These are phyloP conservation scores for Tulasnella sp. DNA, from an alignment of 768 basidiomycete species.

Conservation along the genomic window DNA sequence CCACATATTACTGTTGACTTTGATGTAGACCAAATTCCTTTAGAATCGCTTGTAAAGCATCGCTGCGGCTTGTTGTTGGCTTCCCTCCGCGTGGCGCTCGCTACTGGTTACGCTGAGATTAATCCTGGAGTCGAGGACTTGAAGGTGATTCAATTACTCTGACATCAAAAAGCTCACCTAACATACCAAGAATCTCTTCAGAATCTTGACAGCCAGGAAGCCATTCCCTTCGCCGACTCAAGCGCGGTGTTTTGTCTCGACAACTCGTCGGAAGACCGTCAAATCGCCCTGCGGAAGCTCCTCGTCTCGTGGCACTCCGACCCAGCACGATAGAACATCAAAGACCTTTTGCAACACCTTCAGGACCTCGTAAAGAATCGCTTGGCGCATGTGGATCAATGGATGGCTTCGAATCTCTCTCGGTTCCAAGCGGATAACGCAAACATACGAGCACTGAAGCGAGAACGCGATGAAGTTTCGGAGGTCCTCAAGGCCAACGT, in stretches of 20 bases:
- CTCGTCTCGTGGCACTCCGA: slow-evolving; percentile 18
- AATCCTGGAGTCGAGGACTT: slow-evolving; percentile 39
- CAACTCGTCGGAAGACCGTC: slow-evolving; percentile 14
- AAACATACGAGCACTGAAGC: slow-evolving; percentile 36
- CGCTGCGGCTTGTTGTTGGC: slow-evolving; percentile 24
- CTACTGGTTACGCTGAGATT: slow-evolving; percentile 37
- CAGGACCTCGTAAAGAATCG: slow-evolving; percentile 34
- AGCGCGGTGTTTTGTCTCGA: slow-evolving; percentile 29
- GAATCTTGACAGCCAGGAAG: slow-evolving; percentile 44
- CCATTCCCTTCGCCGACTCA: slow-evolving; percentile 33
- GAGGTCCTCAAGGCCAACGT: slow-evolving; percentile 39
- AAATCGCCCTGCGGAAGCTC: not conserved
- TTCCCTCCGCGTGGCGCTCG: slow-evolving; percentile 35
- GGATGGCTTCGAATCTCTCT: slow-evolving; percentile 41
- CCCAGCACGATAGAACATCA: slow-evolving; percentile 37
- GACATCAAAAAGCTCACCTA: no score
- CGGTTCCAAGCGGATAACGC: slow-evolving; percentile 39
- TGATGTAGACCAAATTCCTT: slow-evolving; percentile 27
- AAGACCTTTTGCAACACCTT: slow-evolving; percentile 32
- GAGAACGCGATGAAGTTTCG: slow-evolving; percentile 34
- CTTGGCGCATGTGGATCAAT: slow-evolving; percentile 39
- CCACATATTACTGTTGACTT: slow-evolving; percentile 31
- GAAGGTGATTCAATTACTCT: slow-evolving; percentile 42
- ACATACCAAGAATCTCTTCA: no score
- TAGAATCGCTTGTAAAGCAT: slow-evolving; percentile 26